A percentile compares a stretch with the other conserved stretches of the same genome.
These are phyloP conservation scores for Ciborinia camelliae DNA, from an alignment of 2,329 filamentous ascomycete genomes.

Conservation along the genomic window DNA sequence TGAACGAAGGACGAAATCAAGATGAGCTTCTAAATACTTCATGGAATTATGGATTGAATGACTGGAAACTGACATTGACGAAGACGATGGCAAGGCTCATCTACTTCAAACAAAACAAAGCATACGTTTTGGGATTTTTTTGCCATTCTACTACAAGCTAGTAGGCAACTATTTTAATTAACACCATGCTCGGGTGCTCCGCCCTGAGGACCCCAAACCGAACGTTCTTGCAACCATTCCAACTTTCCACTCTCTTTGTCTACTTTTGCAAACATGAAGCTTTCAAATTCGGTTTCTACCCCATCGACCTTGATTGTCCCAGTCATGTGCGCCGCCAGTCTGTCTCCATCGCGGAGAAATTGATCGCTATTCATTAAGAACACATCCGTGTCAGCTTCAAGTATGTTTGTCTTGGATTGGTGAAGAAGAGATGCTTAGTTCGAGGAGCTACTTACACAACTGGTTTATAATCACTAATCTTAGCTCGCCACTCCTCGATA, in stretches of 20 bases:
- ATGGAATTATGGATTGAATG: too few relatives aligned
- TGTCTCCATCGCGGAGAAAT: constrained; percentile 9
- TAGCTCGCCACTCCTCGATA: background rate
- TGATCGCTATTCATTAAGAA: constrained; percentile 1
- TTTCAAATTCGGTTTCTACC: background rate
- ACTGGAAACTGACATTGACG: too few relatives aligned
- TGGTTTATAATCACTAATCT: background rate
- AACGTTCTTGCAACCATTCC: background rate
- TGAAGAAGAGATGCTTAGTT: background rate
- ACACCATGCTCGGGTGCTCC: constrained; percentile 4
- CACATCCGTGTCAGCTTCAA: background rate
- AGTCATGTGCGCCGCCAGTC: background rate
- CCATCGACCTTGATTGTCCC: background rate
- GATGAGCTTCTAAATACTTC: too few relatives aligned
- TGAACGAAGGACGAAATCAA: too few relatives aligned
- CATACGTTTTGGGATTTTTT: too few relatives aligned
- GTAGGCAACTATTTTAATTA: background rate
- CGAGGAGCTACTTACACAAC: background rate
- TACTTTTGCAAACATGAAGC: constrained; percentile 11
- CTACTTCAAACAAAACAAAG: too few relatives aligned
- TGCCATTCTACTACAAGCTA: too few relatives aligned
- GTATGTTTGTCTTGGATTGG: background rate
- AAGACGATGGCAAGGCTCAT: too few relatives aligned
- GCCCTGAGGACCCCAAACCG: constrained; percentile 7
- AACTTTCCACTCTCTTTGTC: constrained; percentile 1